These are phyloP conservation scores for Cyclotella kingstonii DNA, from an alignment of 108 stramenopile species.

Conservation along the genomic window DNA sequence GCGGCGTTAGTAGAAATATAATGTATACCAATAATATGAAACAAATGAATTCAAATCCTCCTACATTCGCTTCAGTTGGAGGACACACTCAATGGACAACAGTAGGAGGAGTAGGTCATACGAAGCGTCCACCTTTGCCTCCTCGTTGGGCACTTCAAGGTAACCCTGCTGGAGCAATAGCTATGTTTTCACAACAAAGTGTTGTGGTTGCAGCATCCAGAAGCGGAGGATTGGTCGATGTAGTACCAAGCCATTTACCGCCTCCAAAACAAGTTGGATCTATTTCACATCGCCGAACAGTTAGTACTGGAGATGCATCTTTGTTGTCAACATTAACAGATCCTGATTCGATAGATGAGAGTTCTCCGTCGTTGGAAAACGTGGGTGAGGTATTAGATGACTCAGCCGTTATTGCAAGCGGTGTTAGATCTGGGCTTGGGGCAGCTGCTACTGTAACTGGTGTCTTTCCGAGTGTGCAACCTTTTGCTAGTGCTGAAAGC, in stretches of 20 bases:
- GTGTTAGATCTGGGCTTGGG: not conserved
- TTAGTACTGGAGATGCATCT: conserved; percentile 30
- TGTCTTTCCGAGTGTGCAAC: not conserved
- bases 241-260: not conserved
- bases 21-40: not conserved
- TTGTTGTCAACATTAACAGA: conserved; percentile 34
- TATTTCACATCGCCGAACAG: conserved; percentile 28
- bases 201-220: too few relatives aligned
- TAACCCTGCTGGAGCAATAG: conserved; percentile 2
- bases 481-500: not conserved
- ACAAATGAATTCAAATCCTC: not conserved
- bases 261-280: conserved; percentile 26
- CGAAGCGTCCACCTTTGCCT: conserved; percentile 5
- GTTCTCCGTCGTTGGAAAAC: not conserved
- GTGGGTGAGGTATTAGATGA: not conserved
- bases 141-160: conserved; percentile 5
- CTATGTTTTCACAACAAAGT: too few relatives aligned
- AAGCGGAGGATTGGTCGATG: conserved; percentile 1
- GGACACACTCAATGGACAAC: too few relatives aligned
- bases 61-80: not conserved
- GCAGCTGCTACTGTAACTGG: not conserved
- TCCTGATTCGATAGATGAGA: conserved; percentile 27
- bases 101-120: not conserved
- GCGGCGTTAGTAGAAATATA: too few relatives aligned
- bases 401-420: not conserved